Evolutionary conservation across 345 rosid species (phyloP).

Genomic region (Conringia planisiliqua): DNA sequence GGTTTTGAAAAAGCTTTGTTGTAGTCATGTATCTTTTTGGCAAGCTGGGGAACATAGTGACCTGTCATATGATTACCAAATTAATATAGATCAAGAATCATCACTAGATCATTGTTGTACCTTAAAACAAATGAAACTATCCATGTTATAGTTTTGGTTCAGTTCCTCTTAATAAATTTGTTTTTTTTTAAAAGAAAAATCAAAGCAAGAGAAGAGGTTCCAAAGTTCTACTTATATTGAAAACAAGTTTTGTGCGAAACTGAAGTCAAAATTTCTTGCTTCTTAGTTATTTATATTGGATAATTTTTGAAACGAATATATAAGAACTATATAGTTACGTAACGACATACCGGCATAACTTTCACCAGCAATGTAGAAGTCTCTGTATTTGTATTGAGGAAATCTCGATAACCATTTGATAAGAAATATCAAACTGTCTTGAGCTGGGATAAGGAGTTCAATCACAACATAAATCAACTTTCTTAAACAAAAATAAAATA

Average conservation of each 20-base stretch:
- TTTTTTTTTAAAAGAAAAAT: not conserved
- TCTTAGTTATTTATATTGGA: not conserved
- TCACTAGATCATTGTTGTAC: not conserved
- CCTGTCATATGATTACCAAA: conserved; percentile 40
- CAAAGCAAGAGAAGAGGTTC: not conserved
- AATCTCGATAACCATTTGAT: conserved; percentile 84
- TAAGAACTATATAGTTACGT: not conserved
- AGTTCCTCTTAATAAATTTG: not conserved
- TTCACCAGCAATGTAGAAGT: conserved; percentile 86
- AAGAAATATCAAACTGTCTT: conserved; percentile 70
- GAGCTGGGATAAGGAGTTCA: conserved; percentile 45
- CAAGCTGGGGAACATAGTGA: conserved; percentile 93
- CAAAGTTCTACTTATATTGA: too few species aligned
- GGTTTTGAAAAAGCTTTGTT: conserved; percentile 50
- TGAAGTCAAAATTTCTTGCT: too few species aligned
- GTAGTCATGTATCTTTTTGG: conserved; percentile 65
- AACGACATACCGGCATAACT: conserved; percentile 73
- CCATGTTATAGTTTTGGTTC: not conserved
- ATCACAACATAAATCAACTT: not conserved
- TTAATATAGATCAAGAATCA: not conserved
- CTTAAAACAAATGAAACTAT: not conserved
- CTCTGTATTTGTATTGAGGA: conserved; percentile 76
- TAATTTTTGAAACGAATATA: not conserved
- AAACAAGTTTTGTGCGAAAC: too few species aligned
- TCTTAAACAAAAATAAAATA: not conserved